These are phyloP conservation scores for Kwoniella europaea DNA, from an alignment of 768 basidiomycete species.

Conservation along the genomic window DNA sequence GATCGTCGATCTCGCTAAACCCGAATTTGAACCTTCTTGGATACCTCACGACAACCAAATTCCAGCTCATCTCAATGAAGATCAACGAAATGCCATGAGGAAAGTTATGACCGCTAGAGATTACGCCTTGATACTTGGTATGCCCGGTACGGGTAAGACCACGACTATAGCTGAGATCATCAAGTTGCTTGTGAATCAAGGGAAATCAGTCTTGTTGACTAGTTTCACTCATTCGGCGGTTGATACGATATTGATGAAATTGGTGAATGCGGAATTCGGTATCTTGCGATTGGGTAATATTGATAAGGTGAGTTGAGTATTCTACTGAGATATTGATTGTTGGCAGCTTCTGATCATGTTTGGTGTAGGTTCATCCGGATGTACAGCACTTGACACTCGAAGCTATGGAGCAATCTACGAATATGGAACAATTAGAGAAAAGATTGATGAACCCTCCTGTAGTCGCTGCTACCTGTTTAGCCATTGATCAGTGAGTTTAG, in stretches of 20 bases:
- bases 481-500: slow-evolving; percentile 81
- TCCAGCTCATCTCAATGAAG: slow-evolving; percentile 67
- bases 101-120: slow-evolving; percentile 80
- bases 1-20: slow-evolving; percentile 78
- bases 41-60: slow-evolving; percentile 41
- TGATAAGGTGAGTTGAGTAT: slow-evolving; percentile 82
- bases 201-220: slow-evolving; percentile 85
- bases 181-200: slow-evolving; percentile 72
- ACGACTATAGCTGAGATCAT: slow-evolving; percentile 91
- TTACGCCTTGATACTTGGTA: slow-evolving; percentile 90
- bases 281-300: slow-evolving; percentile 85
- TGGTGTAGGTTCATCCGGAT: slow-evolving; percentile 76
- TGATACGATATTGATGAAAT: slow-evolving; percentile 89
- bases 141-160: slow-evolving; percentile 99
- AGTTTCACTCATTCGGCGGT: slow-evolving; percentile 98
- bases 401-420: slow-evolving; percentile 65
- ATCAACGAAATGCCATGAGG: slow-evolving; percentile 73
- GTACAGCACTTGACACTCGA: slow-evolving; percentile 73
- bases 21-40: slow-evolving; percentile 65
- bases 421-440: slow-evolving; percentile 80
- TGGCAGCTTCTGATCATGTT: too few relatives aligned
- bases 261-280: slow-evolving; percentile 69
- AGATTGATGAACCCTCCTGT: slow-evolving; percentile 86
- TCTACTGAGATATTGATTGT: too few relatives aligned
- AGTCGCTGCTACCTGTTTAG: slow-evolving; percentile 92